Base-by-base conservation (phyloP, 345 rosid species). In the Sisymbrium irio region DNA sequence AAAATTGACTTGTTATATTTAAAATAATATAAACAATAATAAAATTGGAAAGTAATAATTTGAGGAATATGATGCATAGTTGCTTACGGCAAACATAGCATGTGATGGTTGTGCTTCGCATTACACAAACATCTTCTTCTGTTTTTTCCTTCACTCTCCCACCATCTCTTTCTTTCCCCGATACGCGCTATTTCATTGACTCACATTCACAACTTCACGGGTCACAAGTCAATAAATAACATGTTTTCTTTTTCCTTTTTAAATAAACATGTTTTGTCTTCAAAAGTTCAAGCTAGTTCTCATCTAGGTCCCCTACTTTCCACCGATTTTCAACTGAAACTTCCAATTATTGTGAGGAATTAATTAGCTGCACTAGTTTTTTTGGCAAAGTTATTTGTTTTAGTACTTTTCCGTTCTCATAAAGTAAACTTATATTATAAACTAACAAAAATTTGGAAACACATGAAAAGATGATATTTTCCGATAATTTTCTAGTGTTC, bases 61-160 rank as follows among this genome's bases (percentile, higher is more conserved):
- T 3, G 70, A 35, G 14, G 45, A 8, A 49, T 49, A 66, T 4
- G 59, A 66, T 50, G 35, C 35, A 6, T 25, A 32, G 8, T 32
- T 59, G 70, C 13, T 65, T 35, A 36, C 20, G 46, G 46, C 42
- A 66, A 51, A 66, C 71, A 50, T 50, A 65, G 70, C 70, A 65
- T 65, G 70, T 49, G 70, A 36, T 49, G 11, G 44, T 65, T 37
- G 70, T 65, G 70, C 46, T 49, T 49, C 69, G 57, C 69, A 65
- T 47, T 46, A 33, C 44, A 47, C 69, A 65, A 27, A 32, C 69
- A 47, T 65, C 69, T 47, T 49, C 59, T 47, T 32, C 5, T 65
- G 41, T 47, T 37, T 13, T 33, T 15, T 30, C 8, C 7, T 22
- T 27, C 7, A n/a, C n/a, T 25, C 17, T 55, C 58, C 28, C 33